Evolutionary conservation across 2,329 filamentous ascomycete genomes (phyloP).

Genomic region (Ciborinia camelliae): DNA sequence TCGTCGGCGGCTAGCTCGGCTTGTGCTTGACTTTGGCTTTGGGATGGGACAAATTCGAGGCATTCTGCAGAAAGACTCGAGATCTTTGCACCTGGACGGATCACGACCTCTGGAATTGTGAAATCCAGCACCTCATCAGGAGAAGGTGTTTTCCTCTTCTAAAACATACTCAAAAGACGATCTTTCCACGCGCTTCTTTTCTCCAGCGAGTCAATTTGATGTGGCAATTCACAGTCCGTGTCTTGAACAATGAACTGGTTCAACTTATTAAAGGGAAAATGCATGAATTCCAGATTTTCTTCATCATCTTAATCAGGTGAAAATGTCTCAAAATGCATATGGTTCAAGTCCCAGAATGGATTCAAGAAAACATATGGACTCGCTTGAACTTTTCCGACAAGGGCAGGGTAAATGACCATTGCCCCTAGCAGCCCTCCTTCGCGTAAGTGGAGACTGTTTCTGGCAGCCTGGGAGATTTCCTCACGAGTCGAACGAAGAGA

Average conservation of each 20-base stretch:
- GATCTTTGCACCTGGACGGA: background rate
- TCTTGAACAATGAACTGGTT: background rate
- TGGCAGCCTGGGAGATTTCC: too few relatives aligned
- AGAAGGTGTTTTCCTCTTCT: background rate
- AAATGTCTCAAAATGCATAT: too few relatives aligned
- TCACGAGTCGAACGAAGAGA: too few relatives aligned
- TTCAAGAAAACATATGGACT: background rate
- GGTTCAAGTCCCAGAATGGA: background rate
- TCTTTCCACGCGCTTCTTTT: fast-evolving
- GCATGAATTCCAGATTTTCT: too few relatives aligned
- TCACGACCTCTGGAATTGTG: background rate
- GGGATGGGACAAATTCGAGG: too few relatives aligned
- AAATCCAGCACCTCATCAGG: background rate
- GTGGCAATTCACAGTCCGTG: background rate
- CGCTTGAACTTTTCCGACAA: background rate
- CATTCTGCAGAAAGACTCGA: background rate
- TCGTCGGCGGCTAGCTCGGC: too few relatives aligned
- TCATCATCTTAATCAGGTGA: too few relatives aligned
- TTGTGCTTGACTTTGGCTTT: too few relatives aligned
- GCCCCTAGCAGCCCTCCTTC: too few relatives aligned
- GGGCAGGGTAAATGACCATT: background rate
- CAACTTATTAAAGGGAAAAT: background rate
- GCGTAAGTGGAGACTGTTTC: too few relatives aligned
- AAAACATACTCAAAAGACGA: fast-evolving
- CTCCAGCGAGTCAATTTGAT: background rate